phyloP scores from a whole-genome alignment of 345 rosid species.

The Triadica sebifera region DNA sequence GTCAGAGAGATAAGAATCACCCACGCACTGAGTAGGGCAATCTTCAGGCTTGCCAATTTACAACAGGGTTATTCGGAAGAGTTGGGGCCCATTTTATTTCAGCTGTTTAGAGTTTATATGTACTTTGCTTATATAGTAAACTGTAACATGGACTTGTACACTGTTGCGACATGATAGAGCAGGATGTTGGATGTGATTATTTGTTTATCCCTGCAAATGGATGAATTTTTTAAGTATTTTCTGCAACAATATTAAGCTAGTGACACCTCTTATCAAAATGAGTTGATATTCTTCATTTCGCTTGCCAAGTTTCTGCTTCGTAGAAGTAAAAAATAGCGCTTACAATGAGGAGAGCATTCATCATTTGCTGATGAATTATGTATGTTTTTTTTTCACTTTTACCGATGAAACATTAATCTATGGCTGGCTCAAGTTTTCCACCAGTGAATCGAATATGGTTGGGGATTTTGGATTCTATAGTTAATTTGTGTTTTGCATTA shows the following conservation, averaged over 20 bases:
- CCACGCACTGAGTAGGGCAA: neutral
- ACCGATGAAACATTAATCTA: neutral
- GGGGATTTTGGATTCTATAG: neutral
- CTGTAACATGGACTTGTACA: neutral
- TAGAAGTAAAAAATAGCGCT: neutral
- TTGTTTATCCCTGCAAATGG: neutral
- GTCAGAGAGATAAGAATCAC: slow-evolving; percentile 22
- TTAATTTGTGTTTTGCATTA: neutral
- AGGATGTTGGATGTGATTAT: slow-evolving; percentile 8
- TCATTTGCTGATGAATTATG: neutral
- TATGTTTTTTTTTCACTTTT: neutral
- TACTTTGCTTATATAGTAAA: neutral
- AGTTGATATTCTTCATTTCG: neutral
- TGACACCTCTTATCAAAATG: neutral
- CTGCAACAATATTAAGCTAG: neutral
- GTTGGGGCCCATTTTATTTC: neutral
- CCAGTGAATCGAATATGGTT: neutral
- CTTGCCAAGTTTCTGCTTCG: neutral
- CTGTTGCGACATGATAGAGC: neutral
- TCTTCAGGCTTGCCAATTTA: neutral
- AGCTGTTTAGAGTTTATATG: neutral
- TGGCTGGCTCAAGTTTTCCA: neutral
- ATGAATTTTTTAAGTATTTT: neutral
- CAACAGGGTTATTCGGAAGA: neutral
- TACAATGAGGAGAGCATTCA: neutral